Percentiles rank a stretch among this genome's conserved stretches.
Conservation (phyloP, 1,284 basidiomycete species). For the Ceratorhiza oryzae-sativae region DNA sequence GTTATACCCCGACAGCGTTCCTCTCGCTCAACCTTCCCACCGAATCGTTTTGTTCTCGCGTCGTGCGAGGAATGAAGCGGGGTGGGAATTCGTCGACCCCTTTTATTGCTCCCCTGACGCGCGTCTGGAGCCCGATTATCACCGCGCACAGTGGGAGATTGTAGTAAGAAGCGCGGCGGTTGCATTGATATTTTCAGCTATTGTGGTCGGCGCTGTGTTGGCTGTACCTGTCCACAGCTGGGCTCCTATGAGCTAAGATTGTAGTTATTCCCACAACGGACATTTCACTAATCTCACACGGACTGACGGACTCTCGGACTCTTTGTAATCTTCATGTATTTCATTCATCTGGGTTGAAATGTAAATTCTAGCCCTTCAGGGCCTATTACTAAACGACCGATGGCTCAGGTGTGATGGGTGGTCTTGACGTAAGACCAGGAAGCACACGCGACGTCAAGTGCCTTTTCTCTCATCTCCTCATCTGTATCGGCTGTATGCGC, state of each 20-base stretch:
- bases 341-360: no score
- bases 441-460: no score
- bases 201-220: conserved; percentile 33
- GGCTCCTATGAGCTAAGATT: no score
- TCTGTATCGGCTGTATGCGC: no score
- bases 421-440: no score
- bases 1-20: conserved; percentile 30
- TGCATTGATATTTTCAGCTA: conserved; percentile 48
- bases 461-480: no score
- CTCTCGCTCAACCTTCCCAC: not conserved
- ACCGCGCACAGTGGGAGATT: conserved; percentile 80
- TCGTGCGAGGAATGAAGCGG: not conserved
- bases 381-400: no score
- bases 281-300: not conserved
- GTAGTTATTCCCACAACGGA: no score
- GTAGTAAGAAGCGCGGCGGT: conserved; percentile 57
- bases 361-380: no score
- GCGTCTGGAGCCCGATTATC: conserved; percentile 69
- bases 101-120: conserved; percentile 60
- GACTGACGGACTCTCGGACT: not conserved
- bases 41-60: conserved; percentile 8
- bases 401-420: no score
- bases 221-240: conserved; percentile 38
- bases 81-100: not conserved
- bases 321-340: no score